Percentiles rank a stretch among this genome's conserved stretches.
phyloP scores from a whole-genome alignment of 2,329 filamentous ascomycete genomes.

The Colletotrichum orbiculare region DNA sequence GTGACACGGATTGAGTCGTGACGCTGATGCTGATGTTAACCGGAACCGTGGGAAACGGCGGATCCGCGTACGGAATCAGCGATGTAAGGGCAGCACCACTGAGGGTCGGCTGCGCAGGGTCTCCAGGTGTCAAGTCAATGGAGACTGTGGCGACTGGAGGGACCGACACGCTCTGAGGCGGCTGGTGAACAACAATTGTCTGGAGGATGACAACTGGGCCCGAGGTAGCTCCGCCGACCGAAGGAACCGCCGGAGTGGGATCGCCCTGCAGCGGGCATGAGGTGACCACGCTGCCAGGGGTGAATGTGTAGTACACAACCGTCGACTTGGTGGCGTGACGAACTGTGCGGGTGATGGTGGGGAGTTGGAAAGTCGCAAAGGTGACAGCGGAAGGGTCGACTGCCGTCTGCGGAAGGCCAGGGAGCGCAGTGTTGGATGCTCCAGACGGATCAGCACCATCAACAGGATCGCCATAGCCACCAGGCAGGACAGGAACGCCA shows the following conservation, averaged over 20 bases:
- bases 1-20: slow-evolving; percentile 10
- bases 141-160: slow-evolving; percentile 13
- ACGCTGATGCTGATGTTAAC: slow-evolving; percentile 11
- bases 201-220: slow-evolving; percentile 13
- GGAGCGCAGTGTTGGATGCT: too few relatives aligned
- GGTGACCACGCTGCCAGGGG: not conserved
- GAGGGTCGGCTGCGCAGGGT: not conserved
- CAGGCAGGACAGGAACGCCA: too few relatives aligned
- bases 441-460: too few relatives aligned
- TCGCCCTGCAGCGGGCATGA: slow-evolving; percentile 2
- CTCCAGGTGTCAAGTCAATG: not conserved
- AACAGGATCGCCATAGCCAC: too few relatives aligned
- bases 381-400: not conserved
- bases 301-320: slow-evolving; percentile 12
- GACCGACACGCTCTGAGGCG: slow-evolving; percentile 11
- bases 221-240: not conserved
- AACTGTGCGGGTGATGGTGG: slow-evolving; percentile 29
- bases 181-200: slow-evolving; percentile 23
- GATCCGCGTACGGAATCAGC: slow-evolving; percentile 21
- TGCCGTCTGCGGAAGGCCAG: too few relatives aligned
- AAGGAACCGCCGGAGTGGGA: not conserved
- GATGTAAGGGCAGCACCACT: not conserved
- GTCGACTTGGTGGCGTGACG: slow-evolving; percentile 25
- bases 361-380: slow-evolving; percentile 20
- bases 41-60: slow-evolving; percentile 1